Base-by-base conservation (phyloP, 2,329 filamentous ascomycete species). In the Didymella arachidicola region DNA sequence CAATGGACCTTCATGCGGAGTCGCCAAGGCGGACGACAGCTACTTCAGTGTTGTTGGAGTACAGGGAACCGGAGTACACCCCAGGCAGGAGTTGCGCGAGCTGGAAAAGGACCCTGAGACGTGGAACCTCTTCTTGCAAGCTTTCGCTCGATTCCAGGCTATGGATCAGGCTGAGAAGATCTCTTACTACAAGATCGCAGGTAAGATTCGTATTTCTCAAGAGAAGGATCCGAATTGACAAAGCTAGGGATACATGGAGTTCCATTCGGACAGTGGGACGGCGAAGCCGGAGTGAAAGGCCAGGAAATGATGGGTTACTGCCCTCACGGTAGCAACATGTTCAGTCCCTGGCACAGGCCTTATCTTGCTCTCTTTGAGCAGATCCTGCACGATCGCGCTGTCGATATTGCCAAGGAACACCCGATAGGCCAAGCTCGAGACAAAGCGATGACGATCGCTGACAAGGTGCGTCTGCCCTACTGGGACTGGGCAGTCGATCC, bases 401-500 rank as follows among this genome's bases (percentile, higher is more conserved):
- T 72, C 1, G 68, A 73, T 7, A 62, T 75, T 29, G 72, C 71
- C 7, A 70, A 72, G 4, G 68, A 72, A 44, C 68, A 71, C 43
- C 64, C 70, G 5, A 57, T 41, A n/a, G 71, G 70, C 5, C 53
- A 65, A 12, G 57, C 65, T 47, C 62, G 66, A 41, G 53, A 67
- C 29, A 69, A 62, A 29, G 71, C 71, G n/a, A 59, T 67, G 43
- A 44, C 58, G 3, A 53, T 65, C 19, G 72, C 71, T 1, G 55
- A 68, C 25, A 69, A 60, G 39, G 60, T 74, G 18, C 71, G 74
- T 2, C 53, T 74, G n/a, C 72, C 73, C 8, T 75, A 73, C 58
- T 75, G 70, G 72, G 73, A 76, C 55, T 76, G 72, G 73, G 72
- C 71, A 0, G 64, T 70, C 25, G 55, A 70, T 36, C 69, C 72